Percentiles rank a stretch among this genome's conserved stretches.
phyloP scores from a whole-genome alignment of 1,139 yeast genomes.

The Kodamaea arcana region DNA sequence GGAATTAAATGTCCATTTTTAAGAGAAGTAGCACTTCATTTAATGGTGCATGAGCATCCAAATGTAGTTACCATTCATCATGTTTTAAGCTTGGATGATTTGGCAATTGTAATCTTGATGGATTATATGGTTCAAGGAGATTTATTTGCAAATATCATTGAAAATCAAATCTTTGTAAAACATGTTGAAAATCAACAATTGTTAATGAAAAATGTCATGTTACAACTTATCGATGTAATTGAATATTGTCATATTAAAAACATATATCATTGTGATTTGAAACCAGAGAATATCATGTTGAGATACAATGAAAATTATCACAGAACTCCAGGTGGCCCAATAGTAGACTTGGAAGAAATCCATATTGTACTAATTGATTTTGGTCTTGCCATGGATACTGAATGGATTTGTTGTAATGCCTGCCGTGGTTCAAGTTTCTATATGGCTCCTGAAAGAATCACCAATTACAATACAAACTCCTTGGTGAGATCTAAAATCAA shows the following conservation, averaged over 20 bases:
- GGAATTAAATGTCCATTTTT: slow-evolving; percentile 46
- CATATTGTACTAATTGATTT: slow-evolving; percentile 73
- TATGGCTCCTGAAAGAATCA: slow-evolving; percentile 88
- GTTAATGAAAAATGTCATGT: slow-evolving; percentile 65
- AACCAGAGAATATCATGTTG: slow-evolving; percentile 83
- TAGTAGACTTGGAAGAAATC: slow-evolving; percentile 51
- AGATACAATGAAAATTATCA: slow-evolving; percentile 27
- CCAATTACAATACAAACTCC: slow-evolving; percentile 38
- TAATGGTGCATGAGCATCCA: slow-evolving; percentile 72
- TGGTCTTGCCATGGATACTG: slow-evolving; percentile 70
- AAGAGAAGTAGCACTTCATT: slow-evolving; percentile 70
- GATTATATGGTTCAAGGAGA: slow-evolving; percentile 84
- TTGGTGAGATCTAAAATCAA: slow-evolving; percentile 27
- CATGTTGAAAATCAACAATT: slow-evolving; percentile 28
- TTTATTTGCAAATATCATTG: slow-evolving; percentile 75
- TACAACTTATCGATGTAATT: slow-evolving; percentile 72
- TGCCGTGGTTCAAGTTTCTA: slow-evolving; percentile 87
- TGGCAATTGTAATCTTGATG: slow-evolving; percentile 67
- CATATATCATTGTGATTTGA: slow-evolving; percentile 84
- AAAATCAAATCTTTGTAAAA: slow-evolving; percentile 48
- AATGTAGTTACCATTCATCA: slow-evolving; percentile 72
- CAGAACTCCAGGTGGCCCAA: slow-evolving; percentile 13
- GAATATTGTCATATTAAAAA: slow-evolving; percentile 62
- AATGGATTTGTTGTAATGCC: slow-evolving; percentile 60
- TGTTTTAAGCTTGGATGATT: slow-evolving; percentile 55